These are phyloP conservation scores for Mycena vulgaris DNA, from an alignment of 768 basidiomycete species.

Conservation along the genomic window DNA sequence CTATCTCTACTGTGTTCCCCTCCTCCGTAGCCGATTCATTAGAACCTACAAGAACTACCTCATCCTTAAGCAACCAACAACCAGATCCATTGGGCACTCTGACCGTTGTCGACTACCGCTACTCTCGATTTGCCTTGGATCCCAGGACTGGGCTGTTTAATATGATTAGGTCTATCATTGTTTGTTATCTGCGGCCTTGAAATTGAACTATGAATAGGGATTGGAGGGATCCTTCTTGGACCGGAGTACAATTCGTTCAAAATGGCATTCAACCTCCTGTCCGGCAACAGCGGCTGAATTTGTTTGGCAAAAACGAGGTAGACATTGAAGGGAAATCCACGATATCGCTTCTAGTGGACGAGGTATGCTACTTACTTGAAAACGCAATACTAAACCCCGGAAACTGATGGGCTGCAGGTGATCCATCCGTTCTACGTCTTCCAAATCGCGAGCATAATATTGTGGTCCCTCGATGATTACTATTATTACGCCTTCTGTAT, in stretches of 20 bases:
- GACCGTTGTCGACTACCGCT: constrained; percentile 90
- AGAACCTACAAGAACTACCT: constrained; percentile 13
- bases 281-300: constrained; percentile 73
- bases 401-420: constrained; percentile 61
- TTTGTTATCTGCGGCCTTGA: constrained; percentile 8
- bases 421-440: constrained; percentile 99
- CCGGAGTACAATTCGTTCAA: constrained; percentile 71
- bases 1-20: constrained; percentile 86
- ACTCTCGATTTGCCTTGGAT: constrained; percentile 92
- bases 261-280: constrained; percentile 70
- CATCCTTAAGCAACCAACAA: constrained; percentile 2
- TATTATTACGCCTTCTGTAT: constrained; percentile 99
- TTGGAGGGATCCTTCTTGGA: constrained; percentile 91
- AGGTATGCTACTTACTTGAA: constrained; percentile 68
- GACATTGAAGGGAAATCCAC: constrained; percentile 93
- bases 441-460: constrained; percentile 93
- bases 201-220: constrained; percentile 66
- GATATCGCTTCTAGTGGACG: constrained; percentile 85
- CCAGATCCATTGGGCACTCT: constrained; percentile 51
- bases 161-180: constrained; percentile 77
- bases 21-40: constrained; percentile 48
- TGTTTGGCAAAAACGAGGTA: constrained; percentile 91
- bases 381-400: constrained; percentile 3
- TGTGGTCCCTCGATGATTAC: constrained; percentile 97
- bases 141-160: constrained; percentile 85